These are phyloP conservation scores for Picea mariana DNA, from an alignment of 83 land plant species.

Conservation along the genomic window DNA sequence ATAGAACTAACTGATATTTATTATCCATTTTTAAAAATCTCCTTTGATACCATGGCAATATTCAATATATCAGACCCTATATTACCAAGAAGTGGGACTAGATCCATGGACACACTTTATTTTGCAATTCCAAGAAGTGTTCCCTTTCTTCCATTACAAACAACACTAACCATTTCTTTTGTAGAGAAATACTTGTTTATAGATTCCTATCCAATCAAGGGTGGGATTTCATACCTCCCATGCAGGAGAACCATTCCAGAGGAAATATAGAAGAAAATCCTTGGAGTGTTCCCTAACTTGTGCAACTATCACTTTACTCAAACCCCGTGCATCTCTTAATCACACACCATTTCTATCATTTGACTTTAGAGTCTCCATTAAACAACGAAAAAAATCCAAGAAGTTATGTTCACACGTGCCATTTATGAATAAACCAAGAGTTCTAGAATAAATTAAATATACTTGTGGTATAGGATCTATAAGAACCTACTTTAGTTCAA, in stretches of 20 bases:
- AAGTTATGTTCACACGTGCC: conserved; percentile 99
- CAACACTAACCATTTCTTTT: no score
- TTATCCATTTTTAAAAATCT: no score
- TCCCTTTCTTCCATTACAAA: no score
- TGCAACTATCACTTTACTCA: conserved; percentile 98
- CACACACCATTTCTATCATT: conserved; percentile 95
- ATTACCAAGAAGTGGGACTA: no score
- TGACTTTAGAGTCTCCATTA: conserved; percentile 89
- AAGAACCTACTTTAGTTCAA: conserved; percentile 99
- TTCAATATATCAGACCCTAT: no score
- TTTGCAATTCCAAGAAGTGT: no score
- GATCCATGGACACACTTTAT: no score
- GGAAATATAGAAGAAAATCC: conserved; percentile 78
- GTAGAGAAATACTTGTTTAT: no score
- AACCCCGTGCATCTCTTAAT: conserved; percentile 97
- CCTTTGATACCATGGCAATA: no score
- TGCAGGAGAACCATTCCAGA: conserved; percentile 73
- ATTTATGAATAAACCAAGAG: conserved; percentile 88
- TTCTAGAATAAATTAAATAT: conserved; percentile 91
- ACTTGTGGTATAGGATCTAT: conserved; percentile 99
- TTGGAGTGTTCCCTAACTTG: conserved; percentile 86
- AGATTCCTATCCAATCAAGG: no score
- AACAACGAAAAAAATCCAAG: conserved; percentile 94
- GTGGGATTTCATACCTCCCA: no score
- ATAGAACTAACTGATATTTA: no score